Conservation (phyloP, 345 rosid genomes). For the Erysimum cheiranthoides region DNA sequence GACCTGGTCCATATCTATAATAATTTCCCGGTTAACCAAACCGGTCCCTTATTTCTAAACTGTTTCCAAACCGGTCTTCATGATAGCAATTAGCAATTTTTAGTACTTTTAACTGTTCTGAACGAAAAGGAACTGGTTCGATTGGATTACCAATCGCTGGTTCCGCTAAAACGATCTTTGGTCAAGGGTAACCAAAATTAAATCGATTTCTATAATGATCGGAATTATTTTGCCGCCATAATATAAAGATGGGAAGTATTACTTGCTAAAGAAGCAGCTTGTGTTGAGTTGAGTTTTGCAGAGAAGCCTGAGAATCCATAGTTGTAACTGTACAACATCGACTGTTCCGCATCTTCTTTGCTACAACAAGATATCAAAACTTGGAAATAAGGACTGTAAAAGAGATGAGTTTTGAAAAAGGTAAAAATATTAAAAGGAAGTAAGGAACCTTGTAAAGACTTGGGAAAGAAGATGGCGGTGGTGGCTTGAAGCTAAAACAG, state of each 20-base stretch:
- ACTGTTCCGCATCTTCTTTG: slow-evolving; percentile 60
- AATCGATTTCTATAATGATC: not conserved
- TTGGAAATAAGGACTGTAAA: not conserved
- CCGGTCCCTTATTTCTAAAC: not conserved
- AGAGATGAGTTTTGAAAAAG: not conserved
- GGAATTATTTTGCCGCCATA: slow-evolving; percentile 28
- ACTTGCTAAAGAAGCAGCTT: slow-evolving; percentile 61
- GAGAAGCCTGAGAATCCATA: slow-evolving; percentile 70
- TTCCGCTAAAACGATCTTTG: not conserved
- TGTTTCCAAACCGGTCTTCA: not conserved
- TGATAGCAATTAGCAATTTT: not conserved
- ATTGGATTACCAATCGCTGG: not conserved
- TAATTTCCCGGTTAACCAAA: slow-evolving; percentile 1
- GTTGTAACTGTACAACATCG: slow-evolving; percentile 69
- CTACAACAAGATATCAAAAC: slow-evolving; percentile 37
- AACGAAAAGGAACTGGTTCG: slow-evolving; percentile 7
- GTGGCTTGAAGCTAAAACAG: slow-evolving; percentile 48
- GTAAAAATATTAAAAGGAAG: not conserved
- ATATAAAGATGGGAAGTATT: slow-evolving; percentile 28
- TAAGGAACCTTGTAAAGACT: slow-evolving; percentile 64
- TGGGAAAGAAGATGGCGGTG: slow-evolving; percentile 63
- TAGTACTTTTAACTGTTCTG: no score
- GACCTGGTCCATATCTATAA: slow-evolving; percentile 57
- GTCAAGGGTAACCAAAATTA: not conserved
- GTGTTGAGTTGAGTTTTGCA: slow-evolving; percentile 58